These are phyloP conservation scores for Geotrichum citri-aurantii DNA, from an alignment of 1,139 yeast species.

Conservation along the genomic window DNA sequence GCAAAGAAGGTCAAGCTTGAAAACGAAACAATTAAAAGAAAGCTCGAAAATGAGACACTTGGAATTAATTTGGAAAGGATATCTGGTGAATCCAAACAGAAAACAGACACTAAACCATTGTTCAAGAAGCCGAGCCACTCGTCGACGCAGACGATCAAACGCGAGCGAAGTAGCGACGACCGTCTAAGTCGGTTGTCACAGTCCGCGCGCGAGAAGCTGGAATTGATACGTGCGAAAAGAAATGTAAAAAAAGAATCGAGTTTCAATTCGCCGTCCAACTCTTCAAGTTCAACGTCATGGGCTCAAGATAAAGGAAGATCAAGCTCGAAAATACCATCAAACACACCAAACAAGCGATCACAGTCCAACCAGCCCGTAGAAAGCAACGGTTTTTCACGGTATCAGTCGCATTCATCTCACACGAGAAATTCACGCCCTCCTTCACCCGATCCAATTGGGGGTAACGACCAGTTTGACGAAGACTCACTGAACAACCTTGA, in stretches of 20 bases:
- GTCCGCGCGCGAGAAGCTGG: slow-evolving; percentile 19
- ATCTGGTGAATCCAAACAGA: neutral
- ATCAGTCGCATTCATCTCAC: neutral
- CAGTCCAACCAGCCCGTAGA: neutral
- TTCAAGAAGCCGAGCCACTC: slow-evolving; percentile 5
- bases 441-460: neutral
- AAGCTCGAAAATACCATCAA: neutral
- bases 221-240: slow-evolving; percentile 17
- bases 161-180: slow-evolving; percentile 5
- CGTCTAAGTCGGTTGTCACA: slow-evolving; percentile 9
- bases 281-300: neutral
- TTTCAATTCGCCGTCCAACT: neutral
- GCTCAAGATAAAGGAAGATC: neutral
- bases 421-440: neutral
- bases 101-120: slow-evolving; percentile 5
- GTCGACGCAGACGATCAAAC: slow-evolving; percentile 5
- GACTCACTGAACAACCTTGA: slow-evolving; percentile 28
- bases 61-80: neutral
- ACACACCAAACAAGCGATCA: neutral
- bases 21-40: slow-evolving; percentile 1
- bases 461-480: slow-evolving; percentile 13
- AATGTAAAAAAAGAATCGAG: neutral
- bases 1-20: slow-evolving; percentile 17
- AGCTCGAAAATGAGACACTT: slow-evolving; percentile 5
- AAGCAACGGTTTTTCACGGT: neutral